Evolutionary conservation across 208 protist species (phyloP), one percentile per base, ranked within the genome.

Genomic region (Crithidia expoeki): DNA sequence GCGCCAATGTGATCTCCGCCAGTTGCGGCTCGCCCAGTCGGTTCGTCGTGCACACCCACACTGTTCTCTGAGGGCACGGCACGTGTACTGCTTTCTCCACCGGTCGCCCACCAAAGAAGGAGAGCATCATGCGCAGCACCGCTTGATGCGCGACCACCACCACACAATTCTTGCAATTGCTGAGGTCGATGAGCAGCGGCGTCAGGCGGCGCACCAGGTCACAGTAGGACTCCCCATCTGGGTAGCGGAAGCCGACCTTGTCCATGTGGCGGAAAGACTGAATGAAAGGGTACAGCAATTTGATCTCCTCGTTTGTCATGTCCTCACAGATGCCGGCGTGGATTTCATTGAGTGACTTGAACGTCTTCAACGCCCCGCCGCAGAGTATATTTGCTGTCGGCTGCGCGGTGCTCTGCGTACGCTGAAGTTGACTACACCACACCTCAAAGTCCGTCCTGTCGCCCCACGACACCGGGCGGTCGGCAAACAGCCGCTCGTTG

Each of bases 161-260:
- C 1, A 89, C 81, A 58, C 79, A 85, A 51, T 86, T 80, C 6
- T 59, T 66, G 44, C 81, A 76, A 42, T 75, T 83, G 63, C 80
- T 65, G 42, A 95, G 68, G 40, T 91, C 86, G n/a, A 92, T 55
- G 25, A 95, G 46, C 25, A 92, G 42, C 7, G 85, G 86, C 55
- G 82, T 87, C 14, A 95, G 74, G 27, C 90, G 84, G 27, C 72
- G 72, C 51, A 85, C 79, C n/a, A 95, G 72, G 73, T 95, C 90
- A 4, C 63, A 73, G 81, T 95, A 95, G 4, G 90, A 95, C 64
- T 95, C 90, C 16, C 90, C 90, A 57, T 88, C 84, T 1, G 90
- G 90, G 60, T 95, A 95, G 49, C 90, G 82, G 59, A 93, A 95
- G n/a, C 85, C 85, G 2, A 89, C 86, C 72, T 95, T 95, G 71